Percentiles rank a stretch among this genome's conserved stretches.
phyloP scores from a whole-genome alignment of 805 yeast genomes.

The Saccharomycopsis capsularis region DNA sequence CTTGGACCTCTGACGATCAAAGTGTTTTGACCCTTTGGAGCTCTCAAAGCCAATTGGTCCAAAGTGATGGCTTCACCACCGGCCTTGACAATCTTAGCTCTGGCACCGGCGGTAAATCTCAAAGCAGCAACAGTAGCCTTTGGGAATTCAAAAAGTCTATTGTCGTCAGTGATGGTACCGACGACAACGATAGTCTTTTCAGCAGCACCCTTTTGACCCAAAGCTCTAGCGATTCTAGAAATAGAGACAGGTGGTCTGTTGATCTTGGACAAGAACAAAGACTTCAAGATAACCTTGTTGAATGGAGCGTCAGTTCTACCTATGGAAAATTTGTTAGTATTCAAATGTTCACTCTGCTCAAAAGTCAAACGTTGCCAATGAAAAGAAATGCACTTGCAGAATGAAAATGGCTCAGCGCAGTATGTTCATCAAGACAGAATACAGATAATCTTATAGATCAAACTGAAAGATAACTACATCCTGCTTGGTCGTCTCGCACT shows the following conservation, averaged over 20 bases:
- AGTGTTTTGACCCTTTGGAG: conserved; percentile 99
- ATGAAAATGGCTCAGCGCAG: conserved; percentile 22
- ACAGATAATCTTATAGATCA: no score
- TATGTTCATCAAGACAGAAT: neutral
- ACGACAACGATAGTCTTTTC: conserved; percentile 94
- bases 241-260: conserved; percentile 99
- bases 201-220: conserved; percentile 76
- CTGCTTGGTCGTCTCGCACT: no score
- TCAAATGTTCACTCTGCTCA: conserved; percentile 41
- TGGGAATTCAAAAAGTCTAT: conserved; percentile 90
- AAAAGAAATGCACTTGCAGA: conserved; percentile 35
- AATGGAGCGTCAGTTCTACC: conserved; percentile 99
- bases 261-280: conserved; percentile 94
- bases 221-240: conserved; percentile 81
- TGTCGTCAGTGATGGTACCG: conserved; percentile 98
- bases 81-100: conserved; percentile 92
- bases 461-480: no score
- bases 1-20: conserved; percentile 98
- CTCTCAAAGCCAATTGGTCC: conserved; percentile 97
- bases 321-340: conserved; percentile 34
- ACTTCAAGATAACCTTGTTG: conserved; percentile 94
- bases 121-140: conserved; percentile 98
- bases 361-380: conserved; percentile 30
- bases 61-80: conserved; percentile 99
- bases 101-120: conserved; percentile 98